phyloP scores from a whole-genome alignment of 306 rosid genomes.

The Spatholobus suberectus region DNA sequence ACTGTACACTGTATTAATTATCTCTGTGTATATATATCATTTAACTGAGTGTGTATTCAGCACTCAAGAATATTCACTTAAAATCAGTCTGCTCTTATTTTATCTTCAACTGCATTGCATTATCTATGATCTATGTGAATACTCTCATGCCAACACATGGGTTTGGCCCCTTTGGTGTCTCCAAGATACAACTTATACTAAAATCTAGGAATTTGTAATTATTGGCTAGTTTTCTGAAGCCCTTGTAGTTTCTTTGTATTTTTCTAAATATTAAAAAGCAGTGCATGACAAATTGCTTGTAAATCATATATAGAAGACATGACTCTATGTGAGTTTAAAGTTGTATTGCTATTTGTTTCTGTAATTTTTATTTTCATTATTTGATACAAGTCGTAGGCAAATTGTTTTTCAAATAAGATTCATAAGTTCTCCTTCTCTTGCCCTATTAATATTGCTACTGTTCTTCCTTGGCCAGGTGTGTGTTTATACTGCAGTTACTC shows the following conservation, averaged over 20 bases:
- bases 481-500: slow-evolving; percentile 20
- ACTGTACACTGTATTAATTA: not conserved
- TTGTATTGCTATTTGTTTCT: slow-evolving; percentile 14
- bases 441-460: slow-evolving; percentile 8
- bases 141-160: not conserved
- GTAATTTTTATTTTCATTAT: not conserved
- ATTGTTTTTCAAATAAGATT: slow-evolving; percentile 7
- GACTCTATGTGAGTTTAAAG: not conserved
- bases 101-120: not conserved
- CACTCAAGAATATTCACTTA: not conserved
- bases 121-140: not conserved
- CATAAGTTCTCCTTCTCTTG: not conserved
- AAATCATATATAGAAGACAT: not conserved
- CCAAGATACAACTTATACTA: not conserved
- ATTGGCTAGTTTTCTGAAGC: slow-evolving; percentile 2
- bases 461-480: slow-evolving; percentile 31
- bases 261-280: not conserved
- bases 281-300: not conserved
- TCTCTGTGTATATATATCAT: not conserved
- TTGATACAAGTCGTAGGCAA: not conserved
- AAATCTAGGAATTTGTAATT: slow-evolving; percentile 1
- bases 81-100: not conserved
- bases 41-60: not conserved
- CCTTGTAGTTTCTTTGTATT: slow-evolving; percentile 1
- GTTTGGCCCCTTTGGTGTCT: slow-evolving; percentile 8